Percentiles rank a stretch among this genome's conserved stretches.
Conservation (phyloP, 805 yeast species). For the Spencermartinsiella europaea region DNA sequence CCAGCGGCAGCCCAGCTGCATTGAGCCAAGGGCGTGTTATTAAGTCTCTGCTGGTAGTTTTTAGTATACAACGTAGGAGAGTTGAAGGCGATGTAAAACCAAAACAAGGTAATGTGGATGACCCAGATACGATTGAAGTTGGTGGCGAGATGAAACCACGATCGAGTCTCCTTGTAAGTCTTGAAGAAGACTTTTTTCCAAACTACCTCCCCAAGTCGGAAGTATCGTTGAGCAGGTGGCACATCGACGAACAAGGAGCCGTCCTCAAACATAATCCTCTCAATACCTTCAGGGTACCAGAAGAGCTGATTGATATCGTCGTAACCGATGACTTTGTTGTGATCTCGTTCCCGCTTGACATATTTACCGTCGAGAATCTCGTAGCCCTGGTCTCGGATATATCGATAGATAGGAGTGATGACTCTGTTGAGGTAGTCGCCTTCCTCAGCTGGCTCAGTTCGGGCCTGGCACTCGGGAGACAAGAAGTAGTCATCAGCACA, state of each 20-base stretch:
- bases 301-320: constrained; percentile 98
- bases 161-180: constrained; percentile 91
- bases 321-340: constrained; percentile 61
- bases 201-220: constrained; percentile 82
- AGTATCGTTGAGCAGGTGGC: constrained; percentile 84
- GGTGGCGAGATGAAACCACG: constrained; percentile 94
- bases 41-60: constrained; percentile 73
- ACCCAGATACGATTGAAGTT: constrained; percentile 99
- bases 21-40: constrained; percentile 85
- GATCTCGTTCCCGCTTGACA: constrained; percentile 65
- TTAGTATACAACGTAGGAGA: constrained; percentile 88
- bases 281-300: constrained; percentile 99
- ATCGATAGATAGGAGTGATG: constrained; percentile 80
- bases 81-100: constrained; percentile 94
- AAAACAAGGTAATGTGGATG: constrained; percentile 79
- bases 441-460: constrained; percentile 40
- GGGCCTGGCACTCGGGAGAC: constrained; percentile 87
- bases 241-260: constrained; percentile 88
- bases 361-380: constrained; percentile 50
- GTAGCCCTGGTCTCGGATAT: constrained; percentile 63
- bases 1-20: constrained; percentile 92
- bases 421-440: constrained; percentile 86
- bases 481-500: constrained; percentile 86
- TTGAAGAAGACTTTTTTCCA: constrained; percentile 93
- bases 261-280: constrained; percentile 85